Evolutionary conservation across 1,139 yeast genomes (phyloP), one percentile per base, ranked within the genome.

Genomic region (Yamadazyma siamensis): DNA sequence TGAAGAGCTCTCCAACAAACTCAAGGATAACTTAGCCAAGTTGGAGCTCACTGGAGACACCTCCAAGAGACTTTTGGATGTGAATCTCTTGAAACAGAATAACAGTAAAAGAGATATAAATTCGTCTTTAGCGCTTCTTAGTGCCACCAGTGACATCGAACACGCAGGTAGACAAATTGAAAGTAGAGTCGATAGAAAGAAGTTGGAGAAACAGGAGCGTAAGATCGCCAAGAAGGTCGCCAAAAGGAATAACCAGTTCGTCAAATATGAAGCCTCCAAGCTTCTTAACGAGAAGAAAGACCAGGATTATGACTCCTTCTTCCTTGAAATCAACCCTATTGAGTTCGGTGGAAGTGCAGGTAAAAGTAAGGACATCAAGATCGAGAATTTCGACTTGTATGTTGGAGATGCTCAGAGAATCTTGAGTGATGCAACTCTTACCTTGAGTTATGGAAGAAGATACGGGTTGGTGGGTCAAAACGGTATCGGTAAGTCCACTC

Each of bases 401-500:
- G 96, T 91, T 37, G 97, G 97, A 38, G 94, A 86, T 35, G 97
- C 96, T 39, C 83, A 84, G 61, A 79, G 98, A 63, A 89, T 91
- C 36, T 71, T 91, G 44, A 80, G 94, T 34, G 94, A 89, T 55
- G 85, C 97, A 14, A 75, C 89, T 14, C 72, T 91, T 43, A 81
- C 95, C 1, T 72, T 91, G 45, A 81, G 96, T 21, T 81, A 82
- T 53, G 98, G 98, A 33, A 87, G 87, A 60, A 76, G 98, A 57
- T 91, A 91, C 47, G 99, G 98, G 77, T 68, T 91, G 36, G 95
- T 91, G 27, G 99, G 99, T 60, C 95, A 89, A 55, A 91, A 91
- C 65, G 99, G 99, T 88, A 88, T 94, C 49, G 99, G 99, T 80
- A 91, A 91, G 56, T 89, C 97, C 25, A 91, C 98, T 0, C 65